Conservation (phyloP, 2,329 filamentous ascomycete genomes). For the Elsinoe necatrix region DNA sequence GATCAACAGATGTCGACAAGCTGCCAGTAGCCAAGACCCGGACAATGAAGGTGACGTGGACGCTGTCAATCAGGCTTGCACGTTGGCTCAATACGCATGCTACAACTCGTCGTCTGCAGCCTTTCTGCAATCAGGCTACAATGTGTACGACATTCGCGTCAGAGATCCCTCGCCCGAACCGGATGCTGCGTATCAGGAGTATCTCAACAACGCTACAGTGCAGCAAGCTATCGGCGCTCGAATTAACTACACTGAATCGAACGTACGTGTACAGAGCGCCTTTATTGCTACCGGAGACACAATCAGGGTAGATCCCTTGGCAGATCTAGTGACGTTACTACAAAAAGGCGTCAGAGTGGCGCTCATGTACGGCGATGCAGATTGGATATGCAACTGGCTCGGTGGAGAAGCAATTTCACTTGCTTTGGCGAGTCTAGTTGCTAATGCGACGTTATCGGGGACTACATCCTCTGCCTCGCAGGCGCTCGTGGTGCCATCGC, state of each 20-base stretch:
- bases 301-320: constrained; percentile 37
- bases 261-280: constrained; percentile 36
- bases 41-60: constrained; percentile 28
- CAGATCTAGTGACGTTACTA: constrained; percentile 34
- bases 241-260: constrained; percentile 48
- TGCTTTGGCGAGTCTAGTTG: constrained; percentile 36
- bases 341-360: constrained; percentile 27
- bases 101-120: constrained; percentile 19
- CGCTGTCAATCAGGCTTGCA: constrained; percentile 27
- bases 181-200: constrained; percentile 46
- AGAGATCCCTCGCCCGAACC: constrained; percentile 35
- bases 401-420: constrained; percentile 32
- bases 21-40: constrained; percentile 27
- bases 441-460: constrained; percentile 59
- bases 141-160: constrained; percentile 49
- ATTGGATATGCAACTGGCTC: constrained; percentile 37
- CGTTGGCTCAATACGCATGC: constrained; percentile 23
- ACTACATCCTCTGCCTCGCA: constrained; percentile 61
- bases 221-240: constrained; percentile 52
- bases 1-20: constrained; percentile 43
- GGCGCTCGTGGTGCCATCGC: constrained; percentile 44
- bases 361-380: constrained; percentile 29
- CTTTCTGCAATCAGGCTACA: constrained; percentile 24
- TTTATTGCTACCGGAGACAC: constrained; percentile 45
- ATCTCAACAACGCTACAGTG: constrained; percentile 48